phyloP scores from a whole-genome alignment of 2,329 filamentous ascomycete genomes.

The Pyrenophora teres region DNA sequence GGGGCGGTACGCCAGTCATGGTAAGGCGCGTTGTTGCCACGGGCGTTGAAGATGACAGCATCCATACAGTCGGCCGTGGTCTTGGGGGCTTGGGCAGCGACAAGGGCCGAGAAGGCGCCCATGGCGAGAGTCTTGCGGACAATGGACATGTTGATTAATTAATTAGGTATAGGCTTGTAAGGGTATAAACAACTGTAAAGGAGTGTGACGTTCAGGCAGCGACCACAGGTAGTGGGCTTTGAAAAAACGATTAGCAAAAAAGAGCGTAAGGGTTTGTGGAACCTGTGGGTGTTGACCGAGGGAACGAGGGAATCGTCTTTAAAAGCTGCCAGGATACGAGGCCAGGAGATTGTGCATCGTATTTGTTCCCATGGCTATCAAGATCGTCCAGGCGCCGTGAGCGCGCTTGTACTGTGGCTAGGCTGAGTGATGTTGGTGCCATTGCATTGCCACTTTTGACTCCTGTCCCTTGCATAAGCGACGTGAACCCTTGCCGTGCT shows the following conservation, averaged over 20 bases:
- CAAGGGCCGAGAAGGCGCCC: constrained; percentile 22
- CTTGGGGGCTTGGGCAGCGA: constrained; percentile 28
- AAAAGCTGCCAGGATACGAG: not conserved
- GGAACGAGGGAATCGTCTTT: not conserved
- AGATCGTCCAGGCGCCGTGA: too few relatives aligned
- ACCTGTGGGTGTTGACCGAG: not conserved
- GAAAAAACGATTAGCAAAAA: not conserved
- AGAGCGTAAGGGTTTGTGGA: constrained; percentile 4
- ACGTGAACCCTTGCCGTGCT: too few relatives aligned
- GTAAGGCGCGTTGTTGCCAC: constrained; percentile 30
- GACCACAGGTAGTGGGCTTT: not conserved
- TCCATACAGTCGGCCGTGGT: constrained; percentile 25
- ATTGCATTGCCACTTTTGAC: too few relatives aligned
- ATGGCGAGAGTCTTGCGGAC: constrained; percentile 24
- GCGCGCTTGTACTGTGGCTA: too few relatives aligned
- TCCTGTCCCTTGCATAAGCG: too few relatives aligned
- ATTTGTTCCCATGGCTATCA: too few relatives aligned
- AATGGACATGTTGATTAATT: constrained; percentile 30
- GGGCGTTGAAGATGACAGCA: constrained; percentile 31
- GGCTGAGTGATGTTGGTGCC: too few relatives aligned
- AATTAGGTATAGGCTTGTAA: constrained; percentile 4
- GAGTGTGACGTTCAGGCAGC: not conserved
- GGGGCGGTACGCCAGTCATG: constrained; percentile 26
- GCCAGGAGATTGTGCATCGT: not conserved
- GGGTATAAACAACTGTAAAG: not conserved